These are phyloP conservation scores for Penicillium cosmopolitanum DNA, from an alignment of 495 filamentous ascomycete genomes.

Conservation along the genomic window DNA sequence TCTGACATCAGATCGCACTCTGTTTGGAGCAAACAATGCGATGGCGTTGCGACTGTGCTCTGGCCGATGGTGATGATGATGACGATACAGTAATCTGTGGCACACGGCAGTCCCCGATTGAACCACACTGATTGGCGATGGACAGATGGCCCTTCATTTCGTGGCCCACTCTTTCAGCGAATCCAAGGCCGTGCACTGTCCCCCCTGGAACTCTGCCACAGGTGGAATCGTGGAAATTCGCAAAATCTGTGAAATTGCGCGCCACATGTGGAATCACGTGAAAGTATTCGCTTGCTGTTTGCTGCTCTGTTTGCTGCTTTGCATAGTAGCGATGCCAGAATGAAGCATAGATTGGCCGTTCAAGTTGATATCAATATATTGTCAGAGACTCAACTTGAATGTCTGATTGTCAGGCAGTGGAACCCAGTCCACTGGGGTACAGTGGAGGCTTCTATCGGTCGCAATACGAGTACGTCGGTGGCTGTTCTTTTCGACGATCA, in stretches of 20 bases:
- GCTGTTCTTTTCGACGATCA: conserved; percentile 1
- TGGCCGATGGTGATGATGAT: neutral
- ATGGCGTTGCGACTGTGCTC: neutral
- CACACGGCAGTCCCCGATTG: neutral
- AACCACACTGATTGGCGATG: neutral
- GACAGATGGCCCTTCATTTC: neutral
- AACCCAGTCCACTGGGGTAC: too few species aligned
- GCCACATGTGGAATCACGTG: too few species aligned
- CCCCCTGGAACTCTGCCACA: neutral
- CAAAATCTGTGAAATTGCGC: too few species aligned
- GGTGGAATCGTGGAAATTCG: neutral
- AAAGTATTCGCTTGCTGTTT: too few species aligned
- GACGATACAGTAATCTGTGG: neutral
- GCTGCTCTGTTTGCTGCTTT: too few species aligned
- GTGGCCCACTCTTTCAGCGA: neutral
- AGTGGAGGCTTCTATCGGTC: neutral
- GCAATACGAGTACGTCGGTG: conserved; percentile 2
- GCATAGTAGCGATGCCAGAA: too few species aligned
- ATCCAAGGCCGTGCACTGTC: neutral
- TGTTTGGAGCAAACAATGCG: neutral
- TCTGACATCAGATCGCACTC: neutral
- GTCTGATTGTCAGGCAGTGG: too few species aligned
- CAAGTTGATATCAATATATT: too few species aligned
- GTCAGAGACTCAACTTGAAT: too few species aligned
- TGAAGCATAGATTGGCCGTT: too few species aligned